Conservation (phyloP, 2,329 filamentous ascomycete species). For the Calonectria pseudoturangicola region DNA sequence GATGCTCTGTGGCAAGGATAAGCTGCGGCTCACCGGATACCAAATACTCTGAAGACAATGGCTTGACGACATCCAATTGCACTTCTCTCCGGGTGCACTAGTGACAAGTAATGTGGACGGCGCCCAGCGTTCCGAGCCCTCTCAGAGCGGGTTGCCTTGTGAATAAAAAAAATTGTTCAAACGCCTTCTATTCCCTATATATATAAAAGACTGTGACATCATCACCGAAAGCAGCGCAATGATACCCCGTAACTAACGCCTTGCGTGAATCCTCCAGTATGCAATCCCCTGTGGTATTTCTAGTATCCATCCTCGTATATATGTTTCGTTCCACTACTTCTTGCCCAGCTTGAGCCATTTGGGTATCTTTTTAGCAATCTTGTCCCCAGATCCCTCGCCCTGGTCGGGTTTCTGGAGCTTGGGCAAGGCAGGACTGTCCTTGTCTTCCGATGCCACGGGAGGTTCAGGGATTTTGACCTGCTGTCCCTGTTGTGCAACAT, state of each 20-base stretch:
- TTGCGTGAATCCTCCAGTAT: slow-evolving; percentile 35
- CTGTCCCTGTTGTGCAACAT: slow-evolving; percentile 77
- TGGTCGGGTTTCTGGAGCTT: slow-evolving; percentile 59
- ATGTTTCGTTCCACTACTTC: slow-evolving; percentile 67
- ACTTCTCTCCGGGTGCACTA: slow-evolving; percentile 28
- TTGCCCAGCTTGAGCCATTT: slow-evolving; percentile 86
- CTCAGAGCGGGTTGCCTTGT: neutral
- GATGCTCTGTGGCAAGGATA: slow-evolving; percentile 57
- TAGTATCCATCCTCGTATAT: neutral
- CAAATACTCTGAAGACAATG: slow-evolving; percentile 57
- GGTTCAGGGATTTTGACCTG: slow-evolving; percentile 79
- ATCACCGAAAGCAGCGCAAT: slow-evolving; percentile 6
- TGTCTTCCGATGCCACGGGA: slow-evolving; percentile 64
- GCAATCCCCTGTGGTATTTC: slow-evolving; percentile 16
- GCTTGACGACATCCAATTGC: slow-evolving; percentile 50
- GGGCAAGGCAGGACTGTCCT: slow-evolving; percentile 49
- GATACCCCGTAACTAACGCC: slow-evolving; percentile 39
- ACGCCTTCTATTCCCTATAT: slow-evolving; percentile 32
- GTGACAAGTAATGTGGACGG: slow-evolving; percentile 15
- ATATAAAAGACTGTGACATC: slow-evolving; percentile 25
- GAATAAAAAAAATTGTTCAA: slow-evolving; percentile 22
- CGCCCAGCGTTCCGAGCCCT: neutral
- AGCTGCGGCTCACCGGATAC: slow-evolving; percentile 61
- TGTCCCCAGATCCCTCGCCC: slow-evolving; percentile 65
- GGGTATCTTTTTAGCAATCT: slow-evolving; percentile 83